Conservation (phyloP, 2,329 filamentous ascomycete genomes). For the Sclerotinia spermophila region DNA sequence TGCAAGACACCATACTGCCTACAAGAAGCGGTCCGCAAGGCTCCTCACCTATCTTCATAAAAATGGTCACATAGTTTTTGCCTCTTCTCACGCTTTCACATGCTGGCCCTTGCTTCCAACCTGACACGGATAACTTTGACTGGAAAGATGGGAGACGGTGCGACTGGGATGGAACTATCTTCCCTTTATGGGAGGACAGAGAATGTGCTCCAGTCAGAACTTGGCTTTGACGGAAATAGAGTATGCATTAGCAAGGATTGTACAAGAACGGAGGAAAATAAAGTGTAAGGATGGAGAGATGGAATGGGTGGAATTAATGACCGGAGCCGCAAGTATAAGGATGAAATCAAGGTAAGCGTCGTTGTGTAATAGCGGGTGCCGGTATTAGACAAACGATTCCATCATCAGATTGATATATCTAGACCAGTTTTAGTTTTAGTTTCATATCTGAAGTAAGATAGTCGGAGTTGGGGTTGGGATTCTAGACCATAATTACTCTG, state of each 20-base stretch:
- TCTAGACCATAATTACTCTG: background rate
- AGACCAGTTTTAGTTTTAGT: no score
- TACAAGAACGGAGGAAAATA: background rate
- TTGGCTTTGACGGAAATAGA: background rate
- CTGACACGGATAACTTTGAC: background rate
- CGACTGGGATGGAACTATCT: background rate
- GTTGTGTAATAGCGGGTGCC: background rate
- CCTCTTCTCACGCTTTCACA: background rate
- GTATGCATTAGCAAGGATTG: background rate
- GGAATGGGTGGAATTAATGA: conserved; percentile 2
- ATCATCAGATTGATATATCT: background rate
- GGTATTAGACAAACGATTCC: background rate
- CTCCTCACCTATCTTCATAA: background rate
- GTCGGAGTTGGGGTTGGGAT: background rate
- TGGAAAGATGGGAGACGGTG: background rate
- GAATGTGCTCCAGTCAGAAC: background rate
- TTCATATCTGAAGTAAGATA: background rate
- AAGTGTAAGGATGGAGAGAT: background rate
- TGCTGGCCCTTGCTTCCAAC: background rate
- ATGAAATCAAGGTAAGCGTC: background rate
- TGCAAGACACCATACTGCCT: background rate
- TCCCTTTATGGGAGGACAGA: background rate
- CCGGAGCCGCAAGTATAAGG: background rate
- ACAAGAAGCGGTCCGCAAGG: background rate
- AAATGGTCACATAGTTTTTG: background rate